Evolutionary conservation across 257 asterid species (phyloP).

Genomic region (Fraxinus anomala): DNA sequence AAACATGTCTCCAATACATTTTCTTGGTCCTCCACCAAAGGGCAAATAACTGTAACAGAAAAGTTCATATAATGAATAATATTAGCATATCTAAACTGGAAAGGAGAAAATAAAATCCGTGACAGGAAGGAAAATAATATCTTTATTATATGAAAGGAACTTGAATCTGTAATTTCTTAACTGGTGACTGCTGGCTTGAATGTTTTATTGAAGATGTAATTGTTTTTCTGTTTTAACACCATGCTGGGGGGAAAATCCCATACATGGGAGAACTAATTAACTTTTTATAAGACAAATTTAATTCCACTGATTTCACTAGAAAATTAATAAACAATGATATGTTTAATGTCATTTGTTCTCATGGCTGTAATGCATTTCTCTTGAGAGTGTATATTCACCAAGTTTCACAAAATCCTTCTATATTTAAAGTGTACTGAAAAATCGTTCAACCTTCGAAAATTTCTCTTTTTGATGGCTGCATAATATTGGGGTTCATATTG

Average conservation of each 20-base stretch:
- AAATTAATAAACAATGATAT: no score
- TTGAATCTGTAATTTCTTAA: neutral
- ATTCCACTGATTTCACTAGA: neutral
- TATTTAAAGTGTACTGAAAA: no score
- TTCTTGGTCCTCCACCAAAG: conserved; percentile 98
- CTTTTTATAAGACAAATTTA: neutral
- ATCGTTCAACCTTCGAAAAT: no score
- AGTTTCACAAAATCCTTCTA: no score
- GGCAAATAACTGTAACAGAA: conserved; percentile 76
- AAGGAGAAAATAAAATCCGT: neutral
- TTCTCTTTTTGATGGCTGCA: no score
- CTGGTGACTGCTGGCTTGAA: neutral
- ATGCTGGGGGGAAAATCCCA: neutral
- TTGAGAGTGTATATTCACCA: no score
- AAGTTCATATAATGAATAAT: conserved; percentile 18
- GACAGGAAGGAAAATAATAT: neutral
- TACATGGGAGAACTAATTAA: neutral
- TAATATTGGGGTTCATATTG: neutral
- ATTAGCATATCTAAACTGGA: conserved; percentile 18
- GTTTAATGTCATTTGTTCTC: no score
- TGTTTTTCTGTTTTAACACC: no score
- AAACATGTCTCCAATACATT: conserved; percentile 95
- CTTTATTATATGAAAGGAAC: neutral
- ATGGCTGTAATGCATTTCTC: no score
- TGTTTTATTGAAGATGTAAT: neutral